Evolutionary conservation across 371 early-diverging fungal genomes (phyloP), one percentile per base, ranked within the genome.

Genomic region (Quaeritorhiza haematococci): DNA sequence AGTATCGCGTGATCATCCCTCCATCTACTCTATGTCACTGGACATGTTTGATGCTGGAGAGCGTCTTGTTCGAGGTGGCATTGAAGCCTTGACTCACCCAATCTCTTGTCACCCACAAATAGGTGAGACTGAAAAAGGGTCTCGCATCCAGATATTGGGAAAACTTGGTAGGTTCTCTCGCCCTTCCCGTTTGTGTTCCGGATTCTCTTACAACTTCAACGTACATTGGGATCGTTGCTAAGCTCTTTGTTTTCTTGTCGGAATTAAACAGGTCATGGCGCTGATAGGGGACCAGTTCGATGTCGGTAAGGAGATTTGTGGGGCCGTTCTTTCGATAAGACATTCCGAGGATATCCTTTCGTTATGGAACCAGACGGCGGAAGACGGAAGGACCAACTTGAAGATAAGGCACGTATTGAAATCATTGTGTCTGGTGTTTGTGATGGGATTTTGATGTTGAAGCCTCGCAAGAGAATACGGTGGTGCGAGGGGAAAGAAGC

Each of bases 131-230:
- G 45, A 92, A 90, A 70, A 97, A 97, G 73, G 95, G 94, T 2
- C 73, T 97, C 29, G 88, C 94, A 33, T 83, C 87, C 53, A 79
- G 98, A 23, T 91, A 94, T 64, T 97, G 98, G 98, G 98, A 94
- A 69, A 77, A 77, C 53, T 70, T 92, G 75, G 89, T 87, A 70
- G 53, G 69, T 57, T 28, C 35, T 5, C 2, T 33, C 34, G 44
- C 45, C 19, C 28, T 17, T n/a, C n/a, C n/a, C n/a, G n/a, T n/a
- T n/a, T n/a, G n/a, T n/a, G n/a, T n/a, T n/a, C n/a, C n/a, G n/a
- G n/a, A n/a, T n/a, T n/a, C n/a, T n/a, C n/a, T n/a, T n/a, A n/a
- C n/a, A 26, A 30, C 8, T 52, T 42, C 3, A 30, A 56, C n/a
- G n/a, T 28, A 2, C 4, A 2, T 10, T 45, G 33, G 1, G 23